Base-by-base conservation (phyloP, 768 basidiomycete genomes). In the Kwoniella dendrophila region DNA sequence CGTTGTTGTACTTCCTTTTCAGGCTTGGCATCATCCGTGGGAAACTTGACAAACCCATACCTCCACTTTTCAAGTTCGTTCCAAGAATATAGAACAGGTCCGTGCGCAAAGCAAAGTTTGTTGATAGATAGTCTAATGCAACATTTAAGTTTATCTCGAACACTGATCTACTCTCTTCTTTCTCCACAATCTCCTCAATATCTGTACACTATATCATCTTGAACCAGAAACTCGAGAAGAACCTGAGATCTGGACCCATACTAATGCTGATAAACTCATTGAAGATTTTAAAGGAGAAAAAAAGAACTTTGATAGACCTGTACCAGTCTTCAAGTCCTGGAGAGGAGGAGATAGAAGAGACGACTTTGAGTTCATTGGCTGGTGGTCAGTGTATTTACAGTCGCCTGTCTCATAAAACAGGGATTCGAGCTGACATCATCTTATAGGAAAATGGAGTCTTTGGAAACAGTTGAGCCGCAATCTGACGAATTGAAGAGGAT, bases 161-260 rank as follows among this genome's bases (percentile, higher is more conserved):
- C n/a, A n/a, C n/a, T n/a, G n/a, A n/a, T n/a, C n/a, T n/a, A n/a
- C n/a, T n/a, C n/a, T n/a, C n/a, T n/a, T n/a, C n/a, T n/a, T n/a
- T n/a, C n/a, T n/a, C n/a, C n/a, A n/a, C n/a, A n/a, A n/a, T n/a
- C n/a, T n/a, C n/a, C n/a, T n/a, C n/a, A n/a, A n/a, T n/a, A n/a
- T n/a, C n/a, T n/a, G n/a, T n/a, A n/a, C n/a, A n/a, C n/a, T n/a
- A n/a, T n/a, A n/a, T 38, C 36, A 38, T 38, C 36, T 18, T 8
- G 36, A 8, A 18, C 18, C 8, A 18, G 36, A 38, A 38, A 18
- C 36, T 38, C 36, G n/a, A n/a, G 24, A 33, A 0, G 27, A 56
- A 4, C 33, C 48, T n/a, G 71, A 73, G 51, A 11, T 73, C 4
- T 73, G 68, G 71, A 49, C 43, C 1, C 71, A 73, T 47, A 63